Base-by-base conservation (phyloP, 441 rosid genomes). In the Adansonia rubrostipa region DNA sequence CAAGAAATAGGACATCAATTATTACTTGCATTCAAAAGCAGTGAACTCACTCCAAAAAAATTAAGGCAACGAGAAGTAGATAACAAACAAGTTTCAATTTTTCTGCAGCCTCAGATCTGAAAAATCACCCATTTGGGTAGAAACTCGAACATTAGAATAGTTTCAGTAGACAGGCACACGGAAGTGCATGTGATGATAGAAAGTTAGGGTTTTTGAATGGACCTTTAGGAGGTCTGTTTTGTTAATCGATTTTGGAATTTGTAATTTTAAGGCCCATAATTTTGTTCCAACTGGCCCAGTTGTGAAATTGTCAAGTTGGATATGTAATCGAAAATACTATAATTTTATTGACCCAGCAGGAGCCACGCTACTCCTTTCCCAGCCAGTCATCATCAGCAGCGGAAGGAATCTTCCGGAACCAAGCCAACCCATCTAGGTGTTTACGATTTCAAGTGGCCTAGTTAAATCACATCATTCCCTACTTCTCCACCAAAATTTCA, bases 1-100 rank as follows among this genome's bases (percentile, higher is more conserved):
- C 79, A 82, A 82, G 82, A 82, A 80, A 76, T 63, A 76, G 80
- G 83, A 80, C 83, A 80, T 44, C 48, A 13, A 62, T 14, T 67
- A 17, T 9, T 63, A 42, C 28, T 42, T 44, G 7, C 50, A 42
- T 66, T 40, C 14, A 42, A 3, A 44, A 42, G 44, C 17, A 51
- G 17, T 51, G 9, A 66, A 8, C 8, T 66, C 24, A 9, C 13
- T n/a, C 13, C 10, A 24, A 62, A 62, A 15, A 67, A 65, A 20
- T 8, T 3, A 65, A 65, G 22, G 10, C 11, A 65, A 65, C 3
- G 24, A 66, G 11, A 42, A 20, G 17, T 66, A 15, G 71, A 36
- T n/a, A 65, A 65, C 70, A 65, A 70, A 71, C 15, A n/a, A 50
- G 50, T 33, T 74, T 9, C 19, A 19, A 11, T 45, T 22, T 77